Evolutionary conservation across 2,329 filamentous ascomycete genomes (phyloP), one percentile per base, ranked within the genome.

Genomic region (Fusarium burgessii): DNA sequence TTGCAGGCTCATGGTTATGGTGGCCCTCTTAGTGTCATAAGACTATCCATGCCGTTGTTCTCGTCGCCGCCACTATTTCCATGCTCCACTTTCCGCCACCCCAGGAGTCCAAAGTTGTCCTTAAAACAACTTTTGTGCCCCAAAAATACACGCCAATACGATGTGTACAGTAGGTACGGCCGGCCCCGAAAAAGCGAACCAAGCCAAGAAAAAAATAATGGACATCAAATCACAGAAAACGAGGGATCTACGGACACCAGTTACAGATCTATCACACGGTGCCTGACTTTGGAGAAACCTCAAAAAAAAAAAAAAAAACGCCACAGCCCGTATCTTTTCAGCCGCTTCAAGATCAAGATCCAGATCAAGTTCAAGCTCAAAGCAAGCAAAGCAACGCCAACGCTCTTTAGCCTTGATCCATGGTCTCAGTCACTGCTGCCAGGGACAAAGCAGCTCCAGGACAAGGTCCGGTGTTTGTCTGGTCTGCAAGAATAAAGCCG

Each of bases 401-500:
- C 20, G 43, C 27, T 55, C 50, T 23, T 1, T 15, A 12, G 20
- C 27, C 38, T 46, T 55, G 38, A 29, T 15, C 23, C 32, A 29
- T 47, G 10, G 20, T 55, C 40, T 20, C 52, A 47, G 33, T 50
- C 49, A 59, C 58, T 51, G 51, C 58, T 35, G 57, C 63, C 47
- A 69, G 58, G 62, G 49, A 62, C 64, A 36, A 50, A 42, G 29
- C 25, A 43, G 13, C 25, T 62, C 33, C 29, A 68, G 65, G 58
- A 56, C 54, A 66, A 62, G 68, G 58, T 38, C 73, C 68, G 62
- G 71, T 58, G 49, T 65, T 69, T 72, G 73, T 58, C 70, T 69
- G 63, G 73, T 58, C 70, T 69, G 61, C 66, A 56, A 75, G 58
- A 71, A 71, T 70, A 72, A 67, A 72, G 69, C 69, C 65, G 61